These are phyloP conservation scores for Thalassiosira exigua DNA, from an alignment of 352 stramenopile genomes.

Conservation along the genomic window DNA sequence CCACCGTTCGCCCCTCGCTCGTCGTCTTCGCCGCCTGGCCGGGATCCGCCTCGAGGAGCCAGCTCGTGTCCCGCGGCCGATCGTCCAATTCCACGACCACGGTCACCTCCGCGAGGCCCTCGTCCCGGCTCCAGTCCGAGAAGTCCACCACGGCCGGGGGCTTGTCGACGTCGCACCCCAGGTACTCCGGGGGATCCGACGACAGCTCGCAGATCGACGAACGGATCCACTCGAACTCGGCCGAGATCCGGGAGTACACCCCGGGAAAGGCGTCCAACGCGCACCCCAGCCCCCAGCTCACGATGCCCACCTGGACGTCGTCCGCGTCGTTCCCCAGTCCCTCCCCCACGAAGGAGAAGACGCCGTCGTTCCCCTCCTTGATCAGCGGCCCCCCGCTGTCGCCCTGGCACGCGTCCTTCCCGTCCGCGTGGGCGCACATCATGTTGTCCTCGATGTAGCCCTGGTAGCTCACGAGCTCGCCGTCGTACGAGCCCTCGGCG, in stretches of 20 bases:
- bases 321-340: too few species aligned
- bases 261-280: constrained; percentile 52
- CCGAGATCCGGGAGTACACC: constrained; percentile 50
- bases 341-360: too few species aligned
- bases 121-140: neutral
- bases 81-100: constrained; percentile 43
- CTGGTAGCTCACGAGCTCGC: neutral
- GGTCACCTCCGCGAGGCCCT: constrained; percentile 10
- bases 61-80: constrained; percentile 23
- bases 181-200: constrained; percentile 39
- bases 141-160: too few species aligned
- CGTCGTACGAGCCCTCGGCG: neutral
- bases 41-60: constrained; percentile 35
- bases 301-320: constrained; percentile 57
- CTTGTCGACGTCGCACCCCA: constrained; percentile 30
- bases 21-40: neutral
- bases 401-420: constrained; percentile 13
- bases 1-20: neutral
- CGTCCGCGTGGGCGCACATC: constrained; percentile 14
- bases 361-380: neutral
- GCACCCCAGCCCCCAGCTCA: constrained; percentile 64
- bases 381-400: constrained; percentile 14
- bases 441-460: neutral
- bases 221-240: constrained; percentile 58
- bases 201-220: constrained; percentile 67